Conservation (phyloP, 129 eudicot genomes). For the Scalesia atractyloides region DNA sequence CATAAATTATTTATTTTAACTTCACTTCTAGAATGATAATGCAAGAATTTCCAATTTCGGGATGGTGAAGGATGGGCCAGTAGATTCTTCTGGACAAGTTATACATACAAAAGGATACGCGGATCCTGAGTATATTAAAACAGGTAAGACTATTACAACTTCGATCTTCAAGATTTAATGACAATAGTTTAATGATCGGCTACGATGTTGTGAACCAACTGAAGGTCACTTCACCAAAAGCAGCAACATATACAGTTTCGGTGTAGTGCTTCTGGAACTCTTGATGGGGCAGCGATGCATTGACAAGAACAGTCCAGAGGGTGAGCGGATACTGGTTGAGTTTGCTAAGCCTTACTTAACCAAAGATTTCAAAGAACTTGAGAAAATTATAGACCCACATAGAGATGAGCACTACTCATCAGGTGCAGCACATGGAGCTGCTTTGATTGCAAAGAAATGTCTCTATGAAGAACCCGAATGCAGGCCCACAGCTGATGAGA, state of each 20-base stretch:
- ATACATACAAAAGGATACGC: background rate
- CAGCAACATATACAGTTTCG: slow-evolving; percentile 1
- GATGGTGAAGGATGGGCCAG: slow-evolving; percentile 4
- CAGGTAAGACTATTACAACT: background rate
- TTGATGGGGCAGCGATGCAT: background rate
- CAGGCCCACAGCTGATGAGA: background rate
- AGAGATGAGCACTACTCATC: background rate
- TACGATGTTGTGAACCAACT: background rate
- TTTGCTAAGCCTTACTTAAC: background rate
- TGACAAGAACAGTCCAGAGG: slow-evolving; percentile 1
- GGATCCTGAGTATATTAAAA: background rate
- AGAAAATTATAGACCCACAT: background rate
- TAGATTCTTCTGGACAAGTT: background rate
- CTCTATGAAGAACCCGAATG: background rate
- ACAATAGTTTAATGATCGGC: too few relatives aligned
- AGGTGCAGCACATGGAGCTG: background rate
- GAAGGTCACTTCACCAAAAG: background rate
- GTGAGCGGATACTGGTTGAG: background rate
- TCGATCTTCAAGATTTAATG: too few relatives aligned
- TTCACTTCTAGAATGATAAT: background rate
- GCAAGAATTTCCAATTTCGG: slow-evolving; percentile 1
- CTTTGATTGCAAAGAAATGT: background rate
- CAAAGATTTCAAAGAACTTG: background rate
- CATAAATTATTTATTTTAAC: background rate
- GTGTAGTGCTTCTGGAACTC: background rate